phyloP scores from a whole-genome alignment of 2,329 filamentous ascomycete genomes.

The Endothia cerciana region DNA sequence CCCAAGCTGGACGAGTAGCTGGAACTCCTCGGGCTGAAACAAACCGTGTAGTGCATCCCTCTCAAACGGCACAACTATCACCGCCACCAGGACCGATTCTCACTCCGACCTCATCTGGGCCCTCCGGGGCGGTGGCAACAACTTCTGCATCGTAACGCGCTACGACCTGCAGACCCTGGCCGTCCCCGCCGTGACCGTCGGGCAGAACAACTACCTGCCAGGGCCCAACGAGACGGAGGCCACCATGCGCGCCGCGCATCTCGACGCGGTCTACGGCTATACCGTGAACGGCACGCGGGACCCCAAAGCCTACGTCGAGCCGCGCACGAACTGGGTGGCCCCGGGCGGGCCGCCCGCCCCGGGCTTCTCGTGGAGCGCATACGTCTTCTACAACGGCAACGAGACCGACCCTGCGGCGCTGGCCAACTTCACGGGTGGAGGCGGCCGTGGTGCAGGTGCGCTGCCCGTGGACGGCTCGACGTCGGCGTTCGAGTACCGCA shows the following conservation, averaged over 20 bases:
- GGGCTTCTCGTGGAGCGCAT: background rate
- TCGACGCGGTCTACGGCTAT: slow-evolving; percentile 19
- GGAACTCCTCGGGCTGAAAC: too few species aligned
- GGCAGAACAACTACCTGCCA: slow-evolving; percentile 2
- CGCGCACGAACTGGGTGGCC: background rate
- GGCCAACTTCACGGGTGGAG: slow-evolving; percentile 17
- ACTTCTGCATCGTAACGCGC: slow-evolving; percentile 39
- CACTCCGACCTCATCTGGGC: slow-evolving; percentile 37
- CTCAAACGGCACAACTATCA: slow-evolving; percentile 34
- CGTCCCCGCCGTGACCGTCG: slow-evolving; percentile 7
- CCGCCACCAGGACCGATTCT: slow-evolving; percentile 33
- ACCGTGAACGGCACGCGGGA: slow-evolving; percentile 17
- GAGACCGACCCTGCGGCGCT: background rate
- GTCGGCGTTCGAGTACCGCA: background rate
- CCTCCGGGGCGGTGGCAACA: slow-evolving; percentile 34
- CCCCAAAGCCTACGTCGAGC: slow-evolving; percentile 13
- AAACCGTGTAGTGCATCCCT: slow-evolving; percentile 32
- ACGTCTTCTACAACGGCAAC: slow-evolving; percentile 8
- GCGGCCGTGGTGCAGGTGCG: background rate
- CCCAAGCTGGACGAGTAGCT: too few species aligned
- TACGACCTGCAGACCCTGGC: slow-evolving; percentile 35
- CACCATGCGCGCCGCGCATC: slow-evolving; percentile 6
- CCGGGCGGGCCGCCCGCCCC: background rate
- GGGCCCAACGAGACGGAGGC: background rate
- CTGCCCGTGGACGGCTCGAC: slow-evolving; percentile 1